phyloP scores from a whole-genome alignment of 164 flowering plant species.

The Kalanchoe fedtschenkoi region DNA sequence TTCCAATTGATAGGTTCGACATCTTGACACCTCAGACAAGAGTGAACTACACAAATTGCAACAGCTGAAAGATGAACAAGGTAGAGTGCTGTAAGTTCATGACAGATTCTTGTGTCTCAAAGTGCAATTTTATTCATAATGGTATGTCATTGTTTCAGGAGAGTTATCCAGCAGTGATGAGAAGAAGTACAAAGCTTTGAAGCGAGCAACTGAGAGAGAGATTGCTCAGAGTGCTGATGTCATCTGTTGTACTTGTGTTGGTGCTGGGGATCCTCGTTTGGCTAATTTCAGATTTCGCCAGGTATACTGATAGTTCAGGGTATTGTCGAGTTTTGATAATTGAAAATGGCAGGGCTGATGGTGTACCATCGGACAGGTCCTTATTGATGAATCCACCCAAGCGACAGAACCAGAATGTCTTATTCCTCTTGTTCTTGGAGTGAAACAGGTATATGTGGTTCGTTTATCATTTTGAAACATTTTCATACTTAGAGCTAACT shows the following conservation, averaged over 20 bases:
- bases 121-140: not conserved
- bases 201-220: slow-evolving; percentile 97
- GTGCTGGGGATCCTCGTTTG: slow-evolving; percentile 98
- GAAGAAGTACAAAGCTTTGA: slow-evolving; percentile 93
- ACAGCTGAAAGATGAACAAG: slow-evolving; percentile 98
- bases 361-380: slow-evolving; percentile 51
- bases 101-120: not conserved
- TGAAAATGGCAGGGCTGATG: not conserved
- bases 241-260: slow-evolving; percentile 99
- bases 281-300: slow-evolving; percentile 98
- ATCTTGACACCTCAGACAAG: slow-evolving; percentile 98
- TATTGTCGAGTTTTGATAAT: not conserved
- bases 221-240: slow-evolving; percentile 99
- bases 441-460: slow-evolving; percentile 62
- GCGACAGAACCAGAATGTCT: slow-evolving; percentile 99
- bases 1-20: slow-evolving; percentile 64
- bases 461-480: not conserved
- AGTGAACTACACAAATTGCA: slow-evolving; percentile 98
- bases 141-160: slow-evolving; percentile 24
- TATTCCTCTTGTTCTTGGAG: slow-evolving; percentile 98
- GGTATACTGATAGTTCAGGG: slow-evolving; percentile 28
- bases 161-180: slow-evolving; percentile 98
- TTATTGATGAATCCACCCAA: slow-evolving; percentile 98
- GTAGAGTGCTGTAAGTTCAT: slow-evolving; percentile 17
- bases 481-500: not conserved